Base-by-base conservation (phyloP, 768 basidiomycete genomes). In the Dacryopinax spathularia region DNA sequence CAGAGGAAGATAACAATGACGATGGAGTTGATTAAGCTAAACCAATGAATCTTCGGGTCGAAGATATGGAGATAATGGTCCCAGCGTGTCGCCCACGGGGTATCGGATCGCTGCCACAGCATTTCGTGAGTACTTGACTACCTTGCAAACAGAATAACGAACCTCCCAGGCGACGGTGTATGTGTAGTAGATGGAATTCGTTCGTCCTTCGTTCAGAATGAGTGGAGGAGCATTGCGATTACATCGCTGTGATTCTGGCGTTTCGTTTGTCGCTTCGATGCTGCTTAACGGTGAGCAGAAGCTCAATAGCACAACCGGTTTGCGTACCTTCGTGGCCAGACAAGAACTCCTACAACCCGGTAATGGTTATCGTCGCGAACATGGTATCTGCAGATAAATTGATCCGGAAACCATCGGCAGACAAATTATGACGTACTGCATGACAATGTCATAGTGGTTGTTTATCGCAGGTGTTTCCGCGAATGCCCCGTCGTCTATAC, bases 41-140 rank as follows among this genome's bases (percentile, higher is more conserved):
- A 93, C 90, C 93, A 95, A 74, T 98, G 95, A 64, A 98, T 96
- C 60, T 85, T 84, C 44, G 91, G 91, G 70, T 94, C 91, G 68
- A 92, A 89, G 61, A 95, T 88, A 69, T 92, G 91, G 20, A 97
- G 82, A 72, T 98, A 98, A 69, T 87, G 88, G 72, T 98, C 95
- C 94, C 95, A 98, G 60, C 95, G 81, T 2, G 93, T 90, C 3
- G 92, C 94, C 89, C 89, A 92, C 61, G 88, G 87, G 12, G 88
- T 90, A 65, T 85, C 83, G 29, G 91, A 94, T 81, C 85, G 80
- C 89, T 91, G 66, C 33, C 31, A 18, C 29, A 62, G 16, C 35
- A 37, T 16, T 34, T 41, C 31, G n/a, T 60, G 37, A 44, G 64
- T n/a, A 34, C 33, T 33, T 33, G 63, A 43, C 20, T 43, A 33